These are phyloP conservation scores for Immersiella caudata DNA, from an alignment of 495 filamentous ascomycete genomes.

Conservation along the genomic window DNA sequence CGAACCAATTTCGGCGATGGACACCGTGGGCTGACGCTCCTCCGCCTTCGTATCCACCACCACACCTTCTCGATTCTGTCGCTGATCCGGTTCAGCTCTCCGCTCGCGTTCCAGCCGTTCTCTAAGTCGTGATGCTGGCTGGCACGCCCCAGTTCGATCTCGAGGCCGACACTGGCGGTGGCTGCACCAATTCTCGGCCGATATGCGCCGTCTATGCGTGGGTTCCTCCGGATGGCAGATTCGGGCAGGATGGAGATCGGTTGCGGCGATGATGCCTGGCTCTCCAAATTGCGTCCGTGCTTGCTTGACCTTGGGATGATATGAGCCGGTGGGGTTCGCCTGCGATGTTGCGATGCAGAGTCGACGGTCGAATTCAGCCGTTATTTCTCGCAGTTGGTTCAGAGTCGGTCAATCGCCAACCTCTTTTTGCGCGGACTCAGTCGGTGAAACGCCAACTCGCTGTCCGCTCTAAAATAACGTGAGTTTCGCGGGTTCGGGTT, in stretches of 20 bases:
- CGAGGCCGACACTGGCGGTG: neutral
- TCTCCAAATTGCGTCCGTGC: slow-evolving; percentile 8
- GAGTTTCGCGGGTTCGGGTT: neutral
- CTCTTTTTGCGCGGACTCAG: neutral
- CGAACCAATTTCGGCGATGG: slow-evolving; percentile 14
- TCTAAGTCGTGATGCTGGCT: neutral
- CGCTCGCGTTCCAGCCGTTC: neutral
- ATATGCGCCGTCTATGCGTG: slow-evolving; percentile 7
- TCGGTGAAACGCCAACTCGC: neutral
- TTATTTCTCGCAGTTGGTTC: neutral
- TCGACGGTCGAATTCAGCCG: slow-evolving; percentile 6
- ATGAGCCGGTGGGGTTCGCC: slow-evolving; percentile 11
- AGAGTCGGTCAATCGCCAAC: neutral
- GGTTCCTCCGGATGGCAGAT: slow-evolving; percentile 4
- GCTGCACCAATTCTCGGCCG: neutral
- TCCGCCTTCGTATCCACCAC: slow-evolving; percentile 4
- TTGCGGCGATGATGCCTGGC: slow-evolving; percentile 4
- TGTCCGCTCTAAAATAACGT: neutral
- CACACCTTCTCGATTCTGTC: neutral
- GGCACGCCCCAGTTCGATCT: neutral
- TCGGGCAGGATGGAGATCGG: slow-evolving; percentile 12
- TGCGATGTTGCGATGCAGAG: neutral
- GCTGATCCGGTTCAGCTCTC: neutral
- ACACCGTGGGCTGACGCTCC: slow-evolving; percentile 7
- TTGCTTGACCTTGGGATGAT: slow-evolving; percentile 1